Evolutionary conservation across 2,329 filamentous ascomycete species (phyloP).

Genomic region (Alternaria triticimaculans): DNA sequence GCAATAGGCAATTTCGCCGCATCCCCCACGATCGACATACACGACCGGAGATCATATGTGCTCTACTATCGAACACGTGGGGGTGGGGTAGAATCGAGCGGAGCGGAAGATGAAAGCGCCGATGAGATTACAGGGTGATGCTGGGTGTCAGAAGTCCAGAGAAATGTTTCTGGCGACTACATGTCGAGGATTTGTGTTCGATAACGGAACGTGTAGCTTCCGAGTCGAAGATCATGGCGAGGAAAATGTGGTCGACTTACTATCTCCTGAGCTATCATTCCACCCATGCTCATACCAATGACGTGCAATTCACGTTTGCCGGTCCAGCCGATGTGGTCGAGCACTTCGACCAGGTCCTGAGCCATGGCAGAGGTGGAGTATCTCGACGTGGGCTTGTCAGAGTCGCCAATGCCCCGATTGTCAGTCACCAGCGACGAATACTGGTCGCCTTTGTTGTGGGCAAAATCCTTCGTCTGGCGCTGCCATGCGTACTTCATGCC

Average conservation of each 20-base stretch:
- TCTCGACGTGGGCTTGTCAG: constrained; percentile 74
- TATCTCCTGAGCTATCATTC: constrained; percentile 91
- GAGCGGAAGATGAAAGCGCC: constrained; percentile 12
- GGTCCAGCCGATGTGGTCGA: constrained; percentile 73
- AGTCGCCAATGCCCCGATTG: constrained; percentile 83
- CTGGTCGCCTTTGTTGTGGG: constrained; percentile 69
- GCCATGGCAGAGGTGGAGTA: constrained; percentile 90
- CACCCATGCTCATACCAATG: constrained; percentile 82
- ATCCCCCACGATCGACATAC: neutral
- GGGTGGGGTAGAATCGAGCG: constrained; percentile 23
- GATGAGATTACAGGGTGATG: constrained; percentile 33
- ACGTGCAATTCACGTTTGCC: constrained; percentile 67
- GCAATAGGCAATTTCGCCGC: neutral
- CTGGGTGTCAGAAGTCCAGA: constrained; percentile 21
- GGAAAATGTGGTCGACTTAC: constrained; percentile 43
- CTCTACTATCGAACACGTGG: constrained; percentile 3
- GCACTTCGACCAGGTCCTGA: constrained; percentile 73
- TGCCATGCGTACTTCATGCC: constrained; percentile 76
- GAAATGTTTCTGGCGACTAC: constrained; percentile 18
- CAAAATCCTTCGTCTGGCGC: constrained; percentile 82
- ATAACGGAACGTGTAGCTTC: constrained; percentile 36
- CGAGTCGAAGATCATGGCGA: constrained; percentile 14
- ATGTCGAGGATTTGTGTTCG: constrained; percentile 10
- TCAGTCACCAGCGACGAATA: constrained; percentile 81
- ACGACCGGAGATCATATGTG: neutral